Percentiles rank a stretch among this genome's conserved stretches.
phyloP scores from a whole-genome alignment of 2,329 filamentous ascomycete species.

The Dactylella cylindrospora region DNA sequence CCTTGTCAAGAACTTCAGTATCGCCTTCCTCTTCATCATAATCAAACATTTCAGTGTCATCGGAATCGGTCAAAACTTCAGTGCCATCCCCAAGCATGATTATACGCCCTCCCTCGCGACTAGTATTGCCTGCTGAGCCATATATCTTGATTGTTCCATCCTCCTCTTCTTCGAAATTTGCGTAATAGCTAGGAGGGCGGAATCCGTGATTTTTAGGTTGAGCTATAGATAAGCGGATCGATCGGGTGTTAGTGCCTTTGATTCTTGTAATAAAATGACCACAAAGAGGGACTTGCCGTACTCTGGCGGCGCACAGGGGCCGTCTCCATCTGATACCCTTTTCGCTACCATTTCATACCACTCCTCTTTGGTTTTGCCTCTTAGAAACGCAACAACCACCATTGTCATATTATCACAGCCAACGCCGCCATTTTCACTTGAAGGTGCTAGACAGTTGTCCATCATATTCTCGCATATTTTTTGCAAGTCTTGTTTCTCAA shows the following conservation, averaged over 20 bases:
- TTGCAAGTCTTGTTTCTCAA: constrained; percentile 89
- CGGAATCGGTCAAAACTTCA: constrained; percentile 83
- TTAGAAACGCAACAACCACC: constrained; percentile 80
- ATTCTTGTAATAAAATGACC: too few species aligned
- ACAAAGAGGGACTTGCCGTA: constrained; percentile 79
- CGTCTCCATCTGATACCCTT: constrained; percentile 93
- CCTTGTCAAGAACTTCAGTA: constrained; percentile 49
- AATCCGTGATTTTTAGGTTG: constrained; percentile 57
- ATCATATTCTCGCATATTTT: constrained; percentile 99
- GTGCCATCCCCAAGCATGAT: constrained; percentile 95
- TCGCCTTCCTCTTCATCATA: constrained; percentile 65
- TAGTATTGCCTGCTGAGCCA: constrained; percentile 22
- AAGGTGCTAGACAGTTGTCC: constrained; percentile 98
- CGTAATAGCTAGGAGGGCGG: constrained; percentile 64
- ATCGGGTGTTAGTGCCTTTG: constrained; percentile 5
- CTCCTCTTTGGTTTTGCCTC: constrained; percentile 87
- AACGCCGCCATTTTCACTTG: constrained; percentile 95
- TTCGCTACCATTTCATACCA: constrained; percentile 97
- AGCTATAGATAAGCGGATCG: constrained; percentile 48
- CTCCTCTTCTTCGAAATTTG: constrained; percentile 57
- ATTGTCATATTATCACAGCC: constrained; percentile 99
- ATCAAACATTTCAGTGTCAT: constrained; percentile 93
- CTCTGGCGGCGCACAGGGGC: constrained; percentile 96
- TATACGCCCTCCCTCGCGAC: constrained; percentile 66
- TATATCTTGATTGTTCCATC: constrained; percentile 52